Percentiles rank a stretch among this genome's conserved stretches.
Evolutionary conservation across 352 stramenopile species (phyloP).

Genomic region (Globisporangium lucens): DNA sequence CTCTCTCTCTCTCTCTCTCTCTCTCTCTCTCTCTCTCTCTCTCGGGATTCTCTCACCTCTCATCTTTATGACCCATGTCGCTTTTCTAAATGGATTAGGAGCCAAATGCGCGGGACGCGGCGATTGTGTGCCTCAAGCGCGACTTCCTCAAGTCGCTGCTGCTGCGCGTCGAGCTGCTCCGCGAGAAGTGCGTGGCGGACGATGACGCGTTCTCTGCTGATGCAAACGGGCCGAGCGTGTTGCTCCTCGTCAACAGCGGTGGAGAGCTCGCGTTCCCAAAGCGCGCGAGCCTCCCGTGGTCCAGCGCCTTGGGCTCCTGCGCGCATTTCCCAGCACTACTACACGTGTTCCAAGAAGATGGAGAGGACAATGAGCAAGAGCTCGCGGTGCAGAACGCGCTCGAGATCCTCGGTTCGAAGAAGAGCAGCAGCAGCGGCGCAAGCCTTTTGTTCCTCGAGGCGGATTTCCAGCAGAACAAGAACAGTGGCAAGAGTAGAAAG

Average conservation of each 20-base stretch:
- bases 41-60: background rate
- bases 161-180: slow-evolving; percentile 48
- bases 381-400: slow-evolving; percentile 48
- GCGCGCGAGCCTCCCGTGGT: slow-evolving; percentile 44
- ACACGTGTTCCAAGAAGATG: slow-evolving; percentile 49
- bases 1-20: too few species aligned
- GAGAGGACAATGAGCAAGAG: slow-evolving; percentile 19
- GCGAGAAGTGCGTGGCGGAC: background rate
- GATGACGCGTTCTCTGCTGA: background rate
- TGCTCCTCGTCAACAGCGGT: slow-evolving; percentile 24
- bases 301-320: slow-evolving; percentile 16
- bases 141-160: slow-evolving; percentile 68
- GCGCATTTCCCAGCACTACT: slow-evolving; percentile 29
- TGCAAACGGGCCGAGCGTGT: slow-evolving; percentile 20
- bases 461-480: slow-evolving; percentile 9
- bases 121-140: slow-evolving; percentile 52
- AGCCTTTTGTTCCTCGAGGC: slow-evolving; percentile 14
- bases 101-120: slow-evolving; percentile 30
- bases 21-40: background rate
- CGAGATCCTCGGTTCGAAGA: slow-evolving; percentile 46
- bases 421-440: background rate
- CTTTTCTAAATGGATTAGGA: slow-evolving; percentile 10
- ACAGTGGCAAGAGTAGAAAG: slow-evolving; percentile 13
- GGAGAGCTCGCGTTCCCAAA: slow-evolving; percentile 41
- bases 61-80: background rate